Evolutionary conservation across 352 stramenopile genomes (phyloP).

Genomic region (Phytopythium sindhum): DNA sequence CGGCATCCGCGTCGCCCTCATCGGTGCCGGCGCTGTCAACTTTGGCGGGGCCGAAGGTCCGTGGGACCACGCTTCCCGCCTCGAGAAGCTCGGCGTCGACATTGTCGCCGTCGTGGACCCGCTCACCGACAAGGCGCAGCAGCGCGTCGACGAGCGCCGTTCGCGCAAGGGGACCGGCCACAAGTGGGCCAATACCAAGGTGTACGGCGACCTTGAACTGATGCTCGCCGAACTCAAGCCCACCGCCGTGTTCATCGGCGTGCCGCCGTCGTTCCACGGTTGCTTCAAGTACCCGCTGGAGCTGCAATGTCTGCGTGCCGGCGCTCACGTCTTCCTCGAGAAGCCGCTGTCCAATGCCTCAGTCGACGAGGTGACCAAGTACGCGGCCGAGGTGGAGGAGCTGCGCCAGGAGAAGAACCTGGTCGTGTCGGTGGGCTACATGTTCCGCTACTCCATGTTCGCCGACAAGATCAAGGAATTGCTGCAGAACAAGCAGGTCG

Average conservation of each 20-base stretch:
- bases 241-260: slow-evolving; percentile 30
- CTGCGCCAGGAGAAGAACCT: slow-evolving; percentile 27
- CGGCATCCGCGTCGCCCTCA: slow-evolving; percentile 25
- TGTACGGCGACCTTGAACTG: slow-evolving; percentile 21
- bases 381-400: slow-evolving; percentile 24
- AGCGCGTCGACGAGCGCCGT: slow-evolving; percentile 16
- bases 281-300: slow-evolving; percentile 36
- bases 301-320: slow-evolving; percentile 23
- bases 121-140: slow-evolving; percentile 23
- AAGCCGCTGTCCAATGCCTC: slow-evolving; percentile 29
- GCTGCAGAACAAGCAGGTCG: slow-evolving; percentile 23
- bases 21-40: slow-evolving; percentile 34
- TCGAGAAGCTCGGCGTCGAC: slow-evolving; percentile 28
- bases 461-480: slow-evolving; percentile 31
- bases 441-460: slow-evolving; percentile 33
- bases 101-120: slow-evolving; percentile 30
- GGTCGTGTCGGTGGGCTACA: slow-evolving; percentile 30
- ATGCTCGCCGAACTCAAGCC: slow-evolving; percentile 30
- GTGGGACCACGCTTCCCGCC: slow-evolving; percentile 33
- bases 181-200: slow-evolving; percentile 23
- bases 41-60: slow-evolving; percentile 32
- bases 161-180: slow-evolving; percentile 23
- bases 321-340: slow-evolving; percentile 30
- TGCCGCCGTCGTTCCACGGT: slow-evolving; percentile 30
- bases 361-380: slow-evolving; percentile 25